Evolutionary conservation across 148 eudicot species (phyloP).

Genomic region (Amaranthus palmeri): DNA sequence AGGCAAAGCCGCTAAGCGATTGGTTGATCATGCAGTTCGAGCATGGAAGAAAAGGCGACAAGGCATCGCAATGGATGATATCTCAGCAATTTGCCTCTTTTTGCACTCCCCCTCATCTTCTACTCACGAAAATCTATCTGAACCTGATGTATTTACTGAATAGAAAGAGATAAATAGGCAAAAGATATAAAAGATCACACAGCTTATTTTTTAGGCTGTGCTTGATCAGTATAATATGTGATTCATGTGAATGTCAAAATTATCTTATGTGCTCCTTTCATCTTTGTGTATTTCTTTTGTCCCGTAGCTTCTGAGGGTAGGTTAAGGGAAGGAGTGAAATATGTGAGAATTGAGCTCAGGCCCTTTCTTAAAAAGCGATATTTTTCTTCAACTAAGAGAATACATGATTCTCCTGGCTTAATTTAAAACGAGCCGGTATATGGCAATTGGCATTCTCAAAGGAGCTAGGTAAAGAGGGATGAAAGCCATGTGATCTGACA

Average conservation of each 20-base stretch:
- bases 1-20: constrained; percentile 53
- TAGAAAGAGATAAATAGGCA: background rate
- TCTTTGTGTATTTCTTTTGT: background rate
- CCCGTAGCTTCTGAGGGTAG: too few species aligned
- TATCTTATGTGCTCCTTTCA: background rate
- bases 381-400: too few species aligned
- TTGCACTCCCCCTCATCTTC: constrained; percentile 40
- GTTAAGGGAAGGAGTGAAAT: too few species aligned
- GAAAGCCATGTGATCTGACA: too few species aligned
- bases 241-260: constrained; percentile 10
- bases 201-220: constrained; percentile 12
- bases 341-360: too few species aligned
- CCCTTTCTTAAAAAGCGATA: too few species aligned
- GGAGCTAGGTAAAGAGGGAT: too few species aligned
- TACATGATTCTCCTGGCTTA: too few species aligned
- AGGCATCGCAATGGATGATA: constrained; percentile 71
- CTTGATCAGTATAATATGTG: constrained; percentile 27
- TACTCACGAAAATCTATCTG: constrained; percentile 19
- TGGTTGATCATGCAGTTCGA: constrained; percentile 51
- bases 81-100: constrained; percentile 76
- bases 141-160: constrained; percentile 29
- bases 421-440: too few species aligned
- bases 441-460: too few species aligned
- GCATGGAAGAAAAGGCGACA: constrained; percentile 71
- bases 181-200: constrained; percentile 13